These are phyloP conservation scores for Boletus vermiculosoides DNA, from an alignment of 768 basidiomycete genomes.

Conservation along the genomic window DNA sequence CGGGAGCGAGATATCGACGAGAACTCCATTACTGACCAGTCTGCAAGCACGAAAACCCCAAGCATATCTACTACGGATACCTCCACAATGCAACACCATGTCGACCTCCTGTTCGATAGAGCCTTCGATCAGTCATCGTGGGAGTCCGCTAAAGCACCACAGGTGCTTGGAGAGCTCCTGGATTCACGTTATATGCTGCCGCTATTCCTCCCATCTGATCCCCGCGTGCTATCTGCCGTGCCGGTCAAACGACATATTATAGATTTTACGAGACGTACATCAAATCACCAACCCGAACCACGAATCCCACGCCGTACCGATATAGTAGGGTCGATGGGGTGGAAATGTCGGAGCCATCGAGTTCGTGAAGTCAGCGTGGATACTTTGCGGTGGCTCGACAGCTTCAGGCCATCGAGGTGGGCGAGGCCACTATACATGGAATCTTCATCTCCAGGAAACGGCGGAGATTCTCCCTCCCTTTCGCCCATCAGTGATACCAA, in stretches of 20 bases:
- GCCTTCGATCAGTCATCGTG: conserved; percentile 63
- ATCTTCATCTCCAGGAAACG: conserved; percentile 35
- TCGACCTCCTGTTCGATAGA: conserved; percentile 82
- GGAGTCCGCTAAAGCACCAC: conserved; percentile 75
- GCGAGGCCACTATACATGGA: conserved; percentile 38
- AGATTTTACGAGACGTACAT: conserved; percentile 15
- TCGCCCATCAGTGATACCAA: conserved; percentile 34
- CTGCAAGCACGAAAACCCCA: conserved; percentile 30
- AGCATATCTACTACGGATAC: conserved; percentile 36
- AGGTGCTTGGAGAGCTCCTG: conserved; percentile 84
- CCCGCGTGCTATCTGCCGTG: conserved; percentile 69
- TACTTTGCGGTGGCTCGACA: conserved; percentile 70
- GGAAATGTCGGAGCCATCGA: conserved; percentile 58
- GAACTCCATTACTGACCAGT: conserved; percentile 39
- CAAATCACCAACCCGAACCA: conserved; percentile 27
- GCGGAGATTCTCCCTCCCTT: conserved; percentile 22
- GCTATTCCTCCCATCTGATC: conserved; percentile 77
- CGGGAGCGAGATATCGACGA: conserved; percentile 44
- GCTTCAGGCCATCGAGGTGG: conserved; percentile 58
- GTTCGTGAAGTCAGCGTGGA: conserved; percentile 60
- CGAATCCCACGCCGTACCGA: conserved; percentile 43
- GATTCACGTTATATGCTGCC: conserved; percentile 95
- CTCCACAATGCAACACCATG: conserved; percentile 47
- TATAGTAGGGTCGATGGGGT: conserved; percentile 45
- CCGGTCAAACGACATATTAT: conserved; percentile 44